Percentiles rank a stretch among this genome's conserved stretches.
Conservation (phyloP, 1,139 yeast genomes). For the Schizosaccharomyces versatilis region DNA sequence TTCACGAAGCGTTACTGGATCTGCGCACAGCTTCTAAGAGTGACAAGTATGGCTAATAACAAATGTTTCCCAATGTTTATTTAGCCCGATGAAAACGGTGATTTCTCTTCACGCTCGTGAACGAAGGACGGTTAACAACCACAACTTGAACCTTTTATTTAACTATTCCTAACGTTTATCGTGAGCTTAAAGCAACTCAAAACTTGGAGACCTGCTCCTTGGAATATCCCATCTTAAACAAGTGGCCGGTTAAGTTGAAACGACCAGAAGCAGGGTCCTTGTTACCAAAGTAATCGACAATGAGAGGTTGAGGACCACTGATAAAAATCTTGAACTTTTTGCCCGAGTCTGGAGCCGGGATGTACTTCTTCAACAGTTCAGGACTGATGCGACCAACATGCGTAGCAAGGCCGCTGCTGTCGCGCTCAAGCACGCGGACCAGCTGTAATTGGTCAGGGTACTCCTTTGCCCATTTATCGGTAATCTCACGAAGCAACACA, state of each 20-base stretch:
- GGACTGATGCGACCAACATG: constrained; percentile 49
- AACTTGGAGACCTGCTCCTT: constrained; percentile 81
- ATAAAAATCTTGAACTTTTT: constrained; percentile 45
- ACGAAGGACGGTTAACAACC: no score
- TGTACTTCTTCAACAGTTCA: constrained; percentile 34
- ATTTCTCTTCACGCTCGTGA: no score
- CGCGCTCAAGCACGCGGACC: constrained; percentile 59
- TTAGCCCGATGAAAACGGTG: not conserved
- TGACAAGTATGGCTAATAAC: constrained; percentile 8
- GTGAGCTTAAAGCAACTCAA: constrained; percentile 20
- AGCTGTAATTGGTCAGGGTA: constrained; percentile 58
- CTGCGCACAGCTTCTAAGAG: constrained; percentile 8
- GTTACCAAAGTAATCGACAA: constrained; percentile 58
- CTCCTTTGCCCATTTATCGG: constrained; percentile 41
- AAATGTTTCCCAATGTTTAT: not conserved
- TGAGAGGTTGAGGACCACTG: constrained; percentile 69
- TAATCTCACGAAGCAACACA: constrained; percentile 52
- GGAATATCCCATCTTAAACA: constrained; percentile 70
- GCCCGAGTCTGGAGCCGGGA: constrained; percentile 36
- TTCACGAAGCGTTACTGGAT: constrained; percentile 11
- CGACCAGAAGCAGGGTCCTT: constrained; percentile 78
- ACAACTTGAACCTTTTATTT: no score
- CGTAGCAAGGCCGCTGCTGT: constrained; percentile 31
- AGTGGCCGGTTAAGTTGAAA: constrained; percentile 77
- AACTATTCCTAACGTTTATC: no score